Conservation (phyloP, 176 grass and related monocot genomes). For the Ensete ventricosum region DNA sequence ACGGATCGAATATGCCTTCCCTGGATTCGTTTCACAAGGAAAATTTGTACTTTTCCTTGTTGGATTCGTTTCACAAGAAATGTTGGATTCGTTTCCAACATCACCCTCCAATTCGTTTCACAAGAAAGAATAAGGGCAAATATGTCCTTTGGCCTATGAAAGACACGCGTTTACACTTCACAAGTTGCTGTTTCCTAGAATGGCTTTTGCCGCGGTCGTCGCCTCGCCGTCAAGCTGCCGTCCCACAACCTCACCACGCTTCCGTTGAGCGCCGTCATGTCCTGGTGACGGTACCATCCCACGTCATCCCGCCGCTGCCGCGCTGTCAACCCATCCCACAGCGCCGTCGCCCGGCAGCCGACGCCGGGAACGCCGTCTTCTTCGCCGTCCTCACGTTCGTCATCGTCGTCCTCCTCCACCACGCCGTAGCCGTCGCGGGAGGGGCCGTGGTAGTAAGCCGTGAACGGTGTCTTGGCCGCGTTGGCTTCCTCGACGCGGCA, state of each 20-base stretch:
- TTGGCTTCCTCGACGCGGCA: conserved; percentile 2
- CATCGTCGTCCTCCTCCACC: conserved; percentile 18
- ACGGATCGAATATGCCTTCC: too few relatives aligned
- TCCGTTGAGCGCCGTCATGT: conserved; percentile 47
- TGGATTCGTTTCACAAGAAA: too few relatives aligned
- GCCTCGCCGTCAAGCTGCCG: not conserved
- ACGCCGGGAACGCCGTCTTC: not conserved
- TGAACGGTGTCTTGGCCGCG: conserved; percentile 52
- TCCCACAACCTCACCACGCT: conserved; percentile 56
- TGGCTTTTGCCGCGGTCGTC: not conserved
- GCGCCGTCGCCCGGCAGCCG: not conserved
- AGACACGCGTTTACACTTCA: too few relatives aligned
- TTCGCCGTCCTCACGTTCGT: conserved; percentile 13
- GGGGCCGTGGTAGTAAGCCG: conserved; percentile 39
- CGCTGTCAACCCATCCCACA: not conserved
- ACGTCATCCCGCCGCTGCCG: conserved; percentile 11
- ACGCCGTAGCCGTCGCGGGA: conserved; percentile 2
- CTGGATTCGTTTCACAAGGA: too few relatives aligned
- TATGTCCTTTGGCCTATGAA: too few relatives aligned
- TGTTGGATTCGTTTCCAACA: too few relatives aligned
- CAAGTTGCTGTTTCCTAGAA: too few relatives aligned
- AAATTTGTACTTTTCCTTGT: too few relatives aligned
- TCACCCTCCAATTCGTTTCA: too few relatives aligned
- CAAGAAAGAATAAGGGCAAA: too few relatives aligned
- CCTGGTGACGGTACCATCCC: conserved; percentile 47